Conservation (phyloP, 108 stramenopile species). For the Cyclotella atomus region DNA sequence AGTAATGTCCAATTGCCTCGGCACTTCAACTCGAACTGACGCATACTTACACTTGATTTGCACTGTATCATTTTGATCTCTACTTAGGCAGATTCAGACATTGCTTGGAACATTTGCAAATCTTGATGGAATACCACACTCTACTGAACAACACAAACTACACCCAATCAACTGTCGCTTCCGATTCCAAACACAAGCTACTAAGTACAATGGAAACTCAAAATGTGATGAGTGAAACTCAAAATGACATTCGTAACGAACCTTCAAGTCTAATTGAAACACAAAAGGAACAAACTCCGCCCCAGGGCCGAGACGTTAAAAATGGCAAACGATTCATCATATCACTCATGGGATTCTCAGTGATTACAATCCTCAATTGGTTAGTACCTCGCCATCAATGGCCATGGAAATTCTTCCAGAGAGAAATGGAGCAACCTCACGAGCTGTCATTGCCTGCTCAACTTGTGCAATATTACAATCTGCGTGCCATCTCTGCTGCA, state of each 20-base stretch:
- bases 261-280: background rate
- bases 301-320: background rate
- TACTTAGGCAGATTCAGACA: no score
- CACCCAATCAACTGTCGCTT: background rate
- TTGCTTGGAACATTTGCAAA: no score
- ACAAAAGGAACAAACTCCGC: background rate
- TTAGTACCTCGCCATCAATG: constrained; percentile 4
- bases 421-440: background rate
- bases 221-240: no score
- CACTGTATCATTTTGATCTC: no score
- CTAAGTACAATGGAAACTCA: background rate
- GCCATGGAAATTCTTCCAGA: constrained; percentile 3
- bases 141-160: background rate
- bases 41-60: no score
- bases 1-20: no score
- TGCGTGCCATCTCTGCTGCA: background rate
- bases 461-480: constrained; percentile 14
- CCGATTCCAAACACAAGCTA: background rate
- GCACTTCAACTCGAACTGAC: no score
- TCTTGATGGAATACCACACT: background rate
- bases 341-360: background rate
- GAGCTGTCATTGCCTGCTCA: constrained; percentile 1
- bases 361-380: constrained; percentile 10
- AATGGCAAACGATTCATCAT: constrained; percentile 15
- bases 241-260: no score